A percentile compares a stretch with the other conserved stretches of the same genome.
phyloP scores from a whole-genome alignment of 1,284 basidiomycete genomes.

The Puccinia horiana region DNA sequence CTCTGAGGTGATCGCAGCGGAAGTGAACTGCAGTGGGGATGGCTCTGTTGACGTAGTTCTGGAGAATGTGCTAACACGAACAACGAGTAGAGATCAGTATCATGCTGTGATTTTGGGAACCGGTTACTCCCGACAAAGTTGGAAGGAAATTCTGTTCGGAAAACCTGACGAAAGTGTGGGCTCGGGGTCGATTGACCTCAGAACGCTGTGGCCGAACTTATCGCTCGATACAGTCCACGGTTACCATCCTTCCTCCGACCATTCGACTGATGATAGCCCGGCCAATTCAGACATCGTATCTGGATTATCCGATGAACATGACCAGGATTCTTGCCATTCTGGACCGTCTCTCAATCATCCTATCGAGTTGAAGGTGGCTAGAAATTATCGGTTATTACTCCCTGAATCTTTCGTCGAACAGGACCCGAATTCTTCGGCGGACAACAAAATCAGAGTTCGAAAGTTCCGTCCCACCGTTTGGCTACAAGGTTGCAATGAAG shows the following conservation, averaged over 20 bases:
- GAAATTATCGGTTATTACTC: slow-evolving; percentile 30
- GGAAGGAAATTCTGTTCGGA: slow-evolving; percentile 52
- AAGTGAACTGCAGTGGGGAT: slow-evolving; percentile 29
- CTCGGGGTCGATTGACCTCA: not conserved
- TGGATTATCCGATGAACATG: not conserved
- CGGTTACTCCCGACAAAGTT: slow-evolving; percentile 63
- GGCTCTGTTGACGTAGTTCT: slow-evolving; percentile 46
- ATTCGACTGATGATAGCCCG: not conserved
- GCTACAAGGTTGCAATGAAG: slow-evolving; percentile 66
- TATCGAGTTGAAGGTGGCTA: not conserved
- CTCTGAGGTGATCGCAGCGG: slow-evolving; percentile 53
- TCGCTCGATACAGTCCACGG: not conserved
- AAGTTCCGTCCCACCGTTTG: slow-evolving; percentile 63
- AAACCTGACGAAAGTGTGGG: not conserved
- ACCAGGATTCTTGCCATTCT: not conserved
- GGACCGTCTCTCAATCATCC: not conserved
- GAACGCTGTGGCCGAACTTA: slow-evolving; percentile 2
- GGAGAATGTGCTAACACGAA: slow-evolving; percentile 49
- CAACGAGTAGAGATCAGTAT: slow-evolving; percentile 56
- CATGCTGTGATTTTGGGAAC: slow-evolving; percentile 66
- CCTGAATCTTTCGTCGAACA: slow-evolving; percentile 27
- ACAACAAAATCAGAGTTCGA: slow-evolving; percentile 40
- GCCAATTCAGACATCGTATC: slow-evolving; percentile 21
- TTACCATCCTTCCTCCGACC: not conserved
- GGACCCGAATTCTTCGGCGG: slow-evolving; percentile 59